Base-by-base conservation (phyloP, 148 eudicot genomes). In the Fallopia convolvulus region DNA sequence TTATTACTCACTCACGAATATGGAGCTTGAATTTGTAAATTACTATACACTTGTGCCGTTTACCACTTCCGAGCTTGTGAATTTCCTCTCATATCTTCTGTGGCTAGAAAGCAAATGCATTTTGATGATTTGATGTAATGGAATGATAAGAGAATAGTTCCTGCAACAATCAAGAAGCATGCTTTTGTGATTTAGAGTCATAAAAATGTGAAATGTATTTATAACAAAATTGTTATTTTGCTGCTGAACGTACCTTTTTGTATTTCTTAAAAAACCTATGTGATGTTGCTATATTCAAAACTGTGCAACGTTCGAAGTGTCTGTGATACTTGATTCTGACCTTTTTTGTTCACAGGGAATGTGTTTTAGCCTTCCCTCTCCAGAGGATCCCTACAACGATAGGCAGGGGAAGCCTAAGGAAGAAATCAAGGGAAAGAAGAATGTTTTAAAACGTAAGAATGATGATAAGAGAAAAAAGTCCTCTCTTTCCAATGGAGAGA, bases 361-460 rank as follows among this genome's bases (percentile, higher is more conserved):
- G 97, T 94, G 99, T 79, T 94, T 80, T 85, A 94, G 94, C 84
- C 93, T 94, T 77, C 99, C 99, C 39, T 85, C 92, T 9, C 87
- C 78, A 1, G 94, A 92, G 78, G 91, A 94, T 75, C 99, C 97
- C 48, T 92, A 79, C 79, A 94, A 94, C 83, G 97, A 92, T 21
- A 84, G 82, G 26, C 77, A 79, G 42, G 90, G 83, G n/a, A 88
- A 78, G 70, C 23, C 60, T 21, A 87, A 83, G 73, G 60, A 75
- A 26, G 72, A 11, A 32, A 86, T 79, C 73, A 80, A 87, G 75
- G 65, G 21, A 17, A 90, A 90, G 82, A 87, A 86, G 50, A 72
- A 6, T 39, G 23, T 72, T 33, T 46, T 40, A 49, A 85, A 86
- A 6, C 58, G 76, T 39, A 85, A 70, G 39, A 26, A 53, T 39